Evolutionary conservation across 768 basidiomycete species (phyloP), one percentile per base, ranked within the genome.

Genomic region (Leucosporidium creatinivorum): DNA sequence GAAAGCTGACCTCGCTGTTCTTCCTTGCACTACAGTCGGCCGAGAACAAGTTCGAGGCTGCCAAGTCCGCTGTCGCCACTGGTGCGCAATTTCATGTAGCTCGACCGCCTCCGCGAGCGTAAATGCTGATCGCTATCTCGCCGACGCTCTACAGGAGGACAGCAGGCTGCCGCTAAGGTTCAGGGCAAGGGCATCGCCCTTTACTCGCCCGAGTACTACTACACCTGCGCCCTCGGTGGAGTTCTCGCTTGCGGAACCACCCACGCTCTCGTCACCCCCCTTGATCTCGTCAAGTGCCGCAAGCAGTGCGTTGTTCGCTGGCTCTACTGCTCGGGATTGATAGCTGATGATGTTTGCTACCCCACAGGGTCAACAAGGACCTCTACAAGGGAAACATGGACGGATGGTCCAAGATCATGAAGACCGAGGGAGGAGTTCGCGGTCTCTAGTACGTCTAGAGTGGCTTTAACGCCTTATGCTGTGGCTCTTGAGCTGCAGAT

Each of bases 161-260:
- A 58, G 39, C 39, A 64, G 30, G 48, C 18, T 28, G 68, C 31
- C 44, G 66, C 62, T 17, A 67, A 69, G 68, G 68, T 62, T 47
- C 49, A 57, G 58, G 51, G 50, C 63, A 39, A 52, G 50, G 28
- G 26, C 36, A 73, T 73, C 65, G 66, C 67, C 65, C 69, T 75
- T 50, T 75, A 75, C 74, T 72, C 73, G 30, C 67, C 70, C 64
- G 61, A 72, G 67, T 74, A 68, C 69, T 75, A 74, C 69, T 78
- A 85, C 77, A 90, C 91, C 80, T 89, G 87, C 78, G 86, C 90
- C 85, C 84, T 93, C 74, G 90, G 89, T 76, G 91, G 91, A 84
- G 82, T 82, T 62, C 83, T 93, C 72, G 90, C 91, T 25, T 93
- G 91, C 74, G 91, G 91, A 80, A 28, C 89, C 77, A 93, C 91